Percentiles rank a stretch among this genome's conserved stretches.
Evolutionary conservation across 163 green algal genomes (phyloP).

Genomic region (Prototheca wickerhamii): DNA sequence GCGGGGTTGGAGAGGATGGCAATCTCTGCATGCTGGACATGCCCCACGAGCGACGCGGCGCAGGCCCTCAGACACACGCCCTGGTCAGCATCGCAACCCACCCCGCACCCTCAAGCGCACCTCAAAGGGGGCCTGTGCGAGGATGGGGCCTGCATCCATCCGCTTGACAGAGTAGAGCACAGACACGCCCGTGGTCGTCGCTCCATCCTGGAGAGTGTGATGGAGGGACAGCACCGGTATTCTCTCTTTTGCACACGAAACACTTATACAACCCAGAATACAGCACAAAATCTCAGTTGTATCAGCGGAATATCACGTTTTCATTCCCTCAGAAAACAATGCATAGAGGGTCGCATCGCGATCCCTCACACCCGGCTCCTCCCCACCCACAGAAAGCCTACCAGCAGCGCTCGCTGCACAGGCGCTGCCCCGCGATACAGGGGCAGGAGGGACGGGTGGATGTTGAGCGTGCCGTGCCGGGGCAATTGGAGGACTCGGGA

Average conservation of each 20-base stretch:
- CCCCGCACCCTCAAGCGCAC: slow-evolving; percentile 40
- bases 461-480: slow-evolving; percentile 84
- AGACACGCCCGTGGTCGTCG: slow-evolving; percentile 63
- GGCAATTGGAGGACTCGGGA: slow-evolving; percentile 82
- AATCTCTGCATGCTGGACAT: background rate
- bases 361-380: slow-evolving; percentile 29
- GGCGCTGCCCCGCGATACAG: slow-evolving; percentile 86
- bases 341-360: background rate
- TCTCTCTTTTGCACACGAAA: background rate
- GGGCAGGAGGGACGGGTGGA: slow-evolving; percentile 94
- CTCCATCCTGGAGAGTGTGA: slow-evolving; percentile 25
- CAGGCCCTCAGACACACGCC: background rate
- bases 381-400: too few species aligned
- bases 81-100: slow-evolving; percentile 23
- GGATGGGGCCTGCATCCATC: slow-evolving; percentile 88
- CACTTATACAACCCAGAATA: background rate
- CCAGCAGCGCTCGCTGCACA: slow-evolving; percentile 80
- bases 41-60: slow-evolving; percentile 4
- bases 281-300: too few species aligned
- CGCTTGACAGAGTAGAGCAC: slow-evolving; percentile 84
- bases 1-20: background rate
- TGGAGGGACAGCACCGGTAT: background rate
- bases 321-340: background rate
- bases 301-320: too few species aligned
- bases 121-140: slow-evolving; percentile 56